These are phyloP conservation scores for Xenosphaeropsis pyriputrescens DNA, from an alignment of 2,329 filamentous ascomycete genomes.

Conservation along the genomic window DNA sequence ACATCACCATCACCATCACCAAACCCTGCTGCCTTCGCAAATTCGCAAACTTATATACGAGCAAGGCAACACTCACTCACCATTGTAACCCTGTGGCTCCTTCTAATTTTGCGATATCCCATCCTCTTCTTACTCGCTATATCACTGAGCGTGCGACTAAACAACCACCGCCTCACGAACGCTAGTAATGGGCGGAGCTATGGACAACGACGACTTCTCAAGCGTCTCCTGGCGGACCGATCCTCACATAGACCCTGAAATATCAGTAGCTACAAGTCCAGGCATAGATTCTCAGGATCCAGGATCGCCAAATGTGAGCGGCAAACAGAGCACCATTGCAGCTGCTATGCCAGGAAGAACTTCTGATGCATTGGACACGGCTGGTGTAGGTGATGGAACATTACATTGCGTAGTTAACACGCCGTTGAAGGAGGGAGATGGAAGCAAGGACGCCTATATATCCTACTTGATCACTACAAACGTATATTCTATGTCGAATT, in stretches of 20 bases:
- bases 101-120: too few species aligned
- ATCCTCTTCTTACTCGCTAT: too few species aligned
- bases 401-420: conserved; percentile 73
- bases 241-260: conserved; percentile 30
- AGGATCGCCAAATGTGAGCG: conserved; percentile 49
- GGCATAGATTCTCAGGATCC: conserved; percentile 19
- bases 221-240: conserved; percentile 61
- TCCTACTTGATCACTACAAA: conserved; percentile 89
- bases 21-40: too few species aligned
- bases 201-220: conserved; percentile 55
- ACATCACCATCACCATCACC: too few species aligned
- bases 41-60: too few species aligned
- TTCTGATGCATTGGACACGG: conserved; percentile 32
- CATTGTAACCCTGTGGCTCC: too few species aligned
- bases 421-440: conserved; percentile 89
- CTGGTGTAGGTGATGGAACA: conserved; percentile 53
- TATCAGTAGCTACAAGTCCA: conserved; percentile 9
- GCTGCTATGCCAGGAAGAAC: conserved; percentile 16
- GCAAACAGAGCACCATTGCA: conserved; percentile 1
- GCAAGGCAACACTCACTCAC: too few species aligned
- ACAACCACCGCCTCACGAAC: too few species aligned
- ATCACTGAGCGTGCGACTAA: too few species aligned
- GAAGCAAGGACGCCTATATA: conserved; percentile 91
- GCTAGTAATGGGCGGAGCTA: conserved; percentile 2
- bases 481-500: conserved; percentile 31